Conservation (phyloP, 1,284 basidiomycete genomes). For the Meira miltonrushii region DNA sequence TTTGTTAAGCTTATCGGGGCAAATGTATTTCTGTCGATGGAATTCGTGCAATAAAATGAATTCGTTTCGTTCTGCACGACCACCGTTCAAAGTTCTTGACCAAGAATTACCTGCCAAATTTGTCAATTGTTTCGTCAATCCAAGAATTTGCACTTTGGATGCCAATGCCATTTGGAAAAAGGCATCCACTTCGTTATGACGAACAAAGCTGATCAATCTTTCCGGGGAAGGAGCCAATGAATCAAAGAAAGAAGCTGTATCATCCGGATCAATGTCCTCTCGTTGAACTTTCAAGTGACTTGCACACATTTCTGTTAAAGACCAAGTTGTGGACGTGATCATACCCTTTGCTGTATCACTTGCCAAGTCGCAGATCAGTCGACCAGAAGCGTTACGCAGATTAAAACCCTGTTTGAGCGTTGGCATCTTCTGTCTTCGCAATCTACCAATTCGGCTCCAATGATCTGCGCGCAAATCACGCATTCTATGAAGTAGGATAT, state of each 20-base stretch:
- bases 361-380: slow-evolving; percentile 84
- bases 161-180: slow-evolving; percentile 95
- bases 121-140: slow-evolving; percentile 86
- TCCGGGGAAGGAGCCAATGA: slow-evolving; percentile 72
- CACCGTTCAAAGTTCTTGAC: slow-evolving; percentile 58
- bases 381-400: slow-evolving; percentile 73
- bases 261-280: slow-evolving; percentile 77
- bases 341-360: slow-evolving; percentile 83
- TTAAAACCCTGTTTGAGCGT: slow-evolving; percentile 71
- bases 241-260: slow-evolving; percentile 85
- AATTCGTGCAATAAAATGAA: slow-evolving; percentile 98
- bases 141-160: slow-evolving; percentile 79
- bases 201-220: slow-evolving; percentile 76
- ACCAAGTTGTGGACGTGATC: slow-evolving; percentile 82
- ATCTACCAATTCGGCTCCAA: slow-evolving; percentile 90
- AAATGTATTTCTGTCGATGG: slow-evolving; percentile 89
- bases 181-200: slow-evolving; percentile 86
- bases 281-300: slow-evolving; percentile 72
- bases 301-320: slow-evolving; percentile 75
- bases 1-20: slow-evolving; percentile 86
- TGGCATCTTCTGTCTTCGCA: slow-evolving; percentile 77
- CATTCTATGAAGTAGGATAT: slow-evolving; percentile 87
- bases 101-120: slow-evolving; percentile 97
- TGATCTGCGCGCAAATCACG: slow-evolving; percentile 68
- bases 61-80: slow-evolving; percentile 95